A percentile compares a stretch with the other conserved stretches of the same genome.
Conservation (phyloP, 2,329 filamentous ascomycete species). For the Botrytis galanthina region DNA sequence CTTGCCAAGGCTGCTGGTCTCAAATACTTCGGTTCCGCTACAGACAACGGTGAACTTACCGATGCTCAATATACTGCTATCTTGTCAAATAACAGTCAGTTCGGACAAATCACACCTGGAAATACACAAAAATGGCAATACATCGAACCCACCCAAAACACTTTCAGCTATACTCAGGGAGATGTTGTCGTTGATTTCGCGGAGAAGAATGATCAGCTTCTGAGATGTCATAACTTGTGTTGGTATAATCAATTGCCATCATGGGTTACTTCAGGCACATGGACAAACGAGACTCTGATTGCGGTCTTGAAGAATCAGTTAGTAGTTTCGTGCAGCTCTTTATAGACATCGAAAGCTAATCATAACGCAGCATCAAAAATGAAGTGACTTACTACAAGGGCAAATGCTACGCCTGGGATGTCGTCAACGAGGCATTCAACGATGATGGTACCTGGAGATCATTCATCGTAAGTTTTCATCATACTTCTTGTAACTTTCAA, state of each 20-base stretch:
- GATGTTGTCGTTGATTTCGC: constrained; percentile 54
- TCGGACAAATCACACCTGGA: constrained; percentile 63
- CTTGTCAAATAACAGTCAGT: constrained; percentile 54
- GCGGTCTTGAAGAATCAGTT: constrained; percentile 55
- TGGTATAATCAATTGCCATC: constrained; percentile 53
- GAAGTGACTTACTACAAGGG: constrained; percentile 59
- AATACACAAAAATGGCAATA: constrained; percentile 65
- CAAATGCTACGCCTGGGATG: constrained; percentile 63
- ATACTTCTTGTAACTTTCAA: constrained; percentile 39
- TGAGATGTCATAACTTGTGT: constrained; percentile 61
- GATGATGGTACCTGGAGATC: constrained; percentile 55
- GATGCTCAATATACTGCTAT: constrained; percentile 52
- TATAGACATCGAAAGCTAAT: not conserved
- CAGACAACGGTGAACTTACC: constrained; percentile 53
- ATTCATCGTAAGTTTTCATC: constrained; percentile 50
- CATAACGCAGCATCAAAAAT: constrained; percentile 46
- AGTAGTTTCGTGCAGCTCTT: not conserved
- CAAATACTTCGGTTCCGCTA: constrained; percentile 56
- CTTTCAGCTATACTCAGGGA: constrained; percentile 57
- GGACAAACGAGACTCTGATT: constrained; percentile 58
- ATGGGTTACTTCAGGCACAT: constrained; percentile 52
- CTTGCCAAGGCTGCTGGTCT: constrained; percentile 54
- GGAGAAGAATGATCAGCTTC: constrained; percentile 48
- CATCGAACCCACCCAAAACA: constrained; percentile 55
- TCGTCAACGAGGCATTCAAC: constrained; percentile 63